A percentile compares a stretch with the other conserved stretches of the same genome.
phyloP scores from a whole-genome alignment of 2,329 filamentous ascomycete species.

The Aspergillus floridensis region DNA sequence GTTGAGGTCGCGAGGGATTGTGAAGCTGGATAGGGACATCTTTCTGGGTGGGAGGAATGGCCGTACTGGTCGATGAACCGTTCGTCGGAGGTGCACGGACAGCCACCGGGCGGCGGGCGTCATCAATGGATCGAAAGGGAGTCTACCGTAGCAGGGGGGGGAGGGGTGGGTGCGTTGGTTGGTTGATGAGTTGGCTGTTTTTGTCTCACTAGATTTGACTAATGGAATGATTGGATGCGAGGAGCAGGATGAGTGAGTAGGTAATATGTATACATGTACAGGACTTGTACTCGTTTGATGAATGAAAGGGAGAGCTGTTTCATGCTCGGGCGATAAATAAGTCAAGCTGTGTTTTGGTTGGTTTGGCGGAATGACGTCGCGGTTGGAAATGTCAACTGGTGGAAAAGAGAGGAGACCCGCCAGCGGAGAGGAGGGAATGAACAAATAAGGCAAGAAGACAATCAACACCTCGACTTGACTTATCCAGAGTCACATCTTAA shows the following conservation, averaged over 20 bases:
- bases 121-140: neutral
- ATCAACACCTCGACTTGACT: no score
- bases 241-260: neutral
- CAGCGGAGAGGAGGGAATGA: no score
- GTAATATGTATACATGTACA: no score
- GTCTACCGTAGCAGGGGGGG: neutral
- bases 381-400: no score
- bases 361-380: no score
- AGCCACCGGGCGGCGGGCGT: constrained; percentile 12
- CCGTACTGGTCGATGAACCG: neutral
- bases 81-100: constrained; percentile 9
- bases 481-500: no score
- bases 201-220: neutral
- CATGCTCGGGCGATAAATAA: no score
- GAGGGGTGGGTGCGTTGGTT: neutral
- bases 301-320: neutral
- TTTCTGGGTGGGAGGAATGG: constrained; percentile 1
- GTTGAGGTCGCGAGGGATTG: constrained; percentile 27
- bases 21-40: constrained; percentile 44
- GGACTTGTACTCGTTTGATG: neutral
- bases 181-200: neutral
- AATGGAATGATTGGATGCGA: neutral
- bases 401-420: no score
- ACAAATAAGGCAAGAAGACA: no score
- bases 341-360: no score